Conservation (phyloP, 164 flowering plant species). For the Chloranthus sessilifolius region DNA sequence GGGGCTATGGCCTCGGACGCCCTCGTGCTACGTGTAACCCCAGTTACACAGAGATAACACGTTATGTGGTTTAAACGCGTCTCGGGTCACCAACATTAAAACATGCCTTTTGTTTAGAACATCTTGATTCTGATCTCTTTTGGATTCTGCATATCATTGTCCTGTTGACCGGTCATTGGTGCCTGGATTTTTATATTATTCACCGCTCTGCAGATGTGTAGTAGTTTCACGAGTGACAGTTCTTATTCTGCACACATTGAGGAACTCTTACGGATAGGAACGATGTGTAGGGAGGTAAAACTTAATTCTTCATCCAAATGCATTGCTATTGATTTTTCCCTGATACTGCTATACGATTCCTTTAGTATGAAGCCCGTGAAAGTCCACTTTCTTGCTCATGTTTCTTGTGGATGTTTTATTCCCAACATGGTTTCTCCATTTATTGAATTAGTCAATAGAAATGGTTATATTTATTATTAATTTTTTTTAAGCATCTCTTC, state of each 20-base stretch:
- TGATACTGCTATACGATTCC: neutral
- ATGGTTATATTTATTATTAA: neutral
- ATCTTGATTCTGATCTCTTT: too few relatives aligned
- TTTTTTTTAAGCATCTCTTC: neutral
- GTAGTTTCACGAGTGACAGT: conserved; percentile 11
- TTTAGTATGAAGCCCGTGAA: neutral
- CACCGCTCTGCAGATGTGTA: conserved; percentile 18
- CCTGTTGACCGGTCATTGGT: too few relatives aligned
- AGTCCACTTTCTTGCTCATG: too few relatives aligned
- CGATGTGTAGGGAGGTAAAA: conserved; percentile 59
- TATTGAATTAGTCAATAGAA: neutral
- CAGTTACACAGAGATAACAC: too few relatives aligned
- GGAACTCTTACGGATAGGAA: conserved; percentile 44
- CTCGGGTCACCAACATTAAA: too few relatives aligned
- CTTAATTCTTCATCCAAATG: neutral
- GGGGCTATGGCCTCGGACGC: too few relatives aligned
- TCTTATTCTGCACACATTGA: conserved; percentile 30
- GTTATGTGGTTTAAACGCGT: too few relatives aligned
- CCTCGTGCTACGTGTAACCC: too few relatives aligned
- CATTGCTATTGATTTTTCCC: neutral
- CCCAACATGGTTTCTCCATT: neutral
- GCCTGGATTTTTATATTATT: neutral
- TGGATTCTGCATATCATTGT: neutral
- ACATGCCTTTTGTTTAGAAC: too few relatives aligned
- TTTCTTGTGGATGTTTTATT: neutral